Percentiles rank a stretch among this genome's conserved stretches.
Conservation (phyloP, 805 yeast genomes). For the Cyberlindnera euphorbiiphila region DNA sequence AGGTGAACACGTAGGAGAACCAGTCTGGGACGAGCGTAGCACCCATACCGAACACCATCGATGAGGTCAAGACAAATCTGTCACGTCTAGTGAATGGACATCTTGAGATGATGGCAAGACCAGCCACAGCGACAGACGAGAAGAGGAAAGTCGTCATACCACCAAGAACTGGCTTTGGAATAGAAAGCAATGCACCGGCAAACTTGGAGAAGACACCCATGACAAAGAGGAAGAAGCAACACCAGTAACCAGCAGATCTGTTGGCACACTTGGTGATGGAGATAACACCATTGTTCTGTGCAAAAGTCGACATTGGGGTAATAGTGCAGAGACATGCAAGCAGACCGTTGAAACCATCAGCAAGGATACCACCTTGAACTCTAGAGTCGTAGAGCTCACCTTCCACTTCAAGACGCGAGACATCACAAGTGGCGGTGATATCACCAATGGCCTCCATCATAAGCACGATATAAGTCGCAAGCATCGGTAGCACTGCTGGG, state of each 20-base stretch:
- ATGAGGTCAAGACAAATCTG: constrained; percentile 62
- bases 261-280: constrained; percentile 90
- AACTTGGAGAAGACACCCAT: constrained; percentile 89
- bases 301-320: constrained; percentile 90
- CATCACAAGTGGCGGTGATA: constrained; percentile 91
- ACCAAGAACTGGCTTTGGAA: constrained; percentile 76
- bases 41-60: constrained; percentile 64
- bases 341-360: constrained; percentile 81
- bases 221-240: constrained; percentile 71
- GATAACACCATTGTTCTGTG: constrained; percentile 94
- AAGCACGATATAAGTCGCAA: constrained; percentile 76
- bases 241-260: constrained; percentile 74
- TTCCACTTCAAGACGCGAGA: constrained; percentile 78
- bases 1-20: constrained; percentile 64
- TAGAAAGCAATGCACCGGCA: constrained; percentile 83
- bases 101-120: constrained; percentile 58
- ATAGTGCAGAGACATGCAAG: constrained; percentile 75
- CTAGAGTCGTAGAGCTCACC: constrained; percentile 80
- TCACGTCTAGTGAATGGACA: constrained; percentile 62
- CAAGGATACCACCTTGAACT: constrained; percentile 88
- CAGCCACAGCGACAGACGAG: constrained; percentile 73
- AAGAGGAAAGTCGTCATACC: constrained; percentile 85
- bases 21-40: constrained; percentile 61
- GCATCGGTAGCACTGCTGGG: constrained; percentile 79
- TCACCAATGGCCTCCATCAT: constrained; percentile 96